Conservation (phyloP, 2,329 filamentous ascomycete genomes). For the Fusarium sp. region DNA sequence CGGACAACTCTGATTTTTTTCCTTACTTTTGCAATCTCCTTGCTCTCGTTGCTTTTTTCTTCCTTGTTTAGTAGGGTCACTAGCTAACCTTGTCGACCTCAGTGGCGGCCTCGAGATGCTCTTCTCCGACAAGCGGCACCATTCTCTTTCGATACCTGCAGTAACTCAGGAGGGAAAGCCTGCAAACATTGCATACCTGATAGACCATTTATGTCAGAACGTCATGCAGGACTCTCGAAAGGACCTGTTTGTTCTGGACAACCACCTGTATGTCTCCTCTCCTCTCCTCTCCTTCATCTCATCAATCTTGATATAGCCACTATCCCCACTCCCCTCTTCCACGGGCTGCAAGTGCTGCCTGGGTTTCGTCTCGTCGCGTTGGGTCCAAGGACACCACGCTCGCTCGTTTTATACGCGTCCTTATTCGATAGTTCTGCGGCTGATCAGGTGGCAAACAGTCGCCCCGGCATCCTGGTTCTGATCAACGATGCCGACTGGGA, state of each 20-base stretch:
- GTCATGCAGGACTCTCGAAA: slow-evolving; percentile 87
- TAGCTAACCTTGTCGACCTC: slow-evolving; percentile 36
- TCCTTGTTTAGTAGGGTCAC: slow-evolving; percentile 2
- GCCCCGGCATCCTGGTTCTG: slow-evolving; percentile 93
- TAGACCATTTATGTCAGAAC: slow-evolving; percentile 82
- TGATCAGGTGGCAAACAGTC: slow-evolving; percentile 65
- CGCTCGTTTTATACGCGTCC: neutral
- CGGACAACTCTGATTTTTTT: neutral
- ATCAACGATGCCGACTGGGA: slow-evolving; percentile 99
- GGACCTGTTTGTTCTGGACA: slow-evolving; percentile 90
- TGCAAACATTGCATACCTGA: slow-evolving; percentile 79
- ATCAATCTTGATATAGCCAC: neutral
- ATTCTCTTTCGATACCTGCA: slow-evolving; percentile 76
- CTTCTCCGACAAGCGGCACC: slow-evolving; percentile 84
- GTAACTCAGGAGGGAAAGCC: slow-evolving; percentile 69
- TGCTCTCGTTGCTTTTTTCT: slow-evolving; percentile 15
- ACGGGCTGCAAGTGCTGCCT: slow-evolving; percentile 21
- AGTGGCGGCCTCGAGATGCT: slow-evolving; percentile 95
- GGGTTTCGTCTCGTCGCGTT: slow-evolving; percentile 9
- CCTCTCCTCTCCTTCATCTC: slow-evolving; percentile 42
- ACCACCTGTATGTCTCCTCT: slow-evolving; percentile 78
- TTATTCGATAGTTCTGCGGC: slow-evolving; percentile 33
- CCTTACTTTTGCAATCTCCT: slow-evolving; percentile 5
- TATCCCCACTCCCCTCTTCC: slow-evolving; percentile 38
- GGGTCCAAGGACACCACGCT: slow-evolving; percentile 7